Conservation (phyloP, 352 stramenopile genomes). For the Phytophthora megakarya region DNA sequence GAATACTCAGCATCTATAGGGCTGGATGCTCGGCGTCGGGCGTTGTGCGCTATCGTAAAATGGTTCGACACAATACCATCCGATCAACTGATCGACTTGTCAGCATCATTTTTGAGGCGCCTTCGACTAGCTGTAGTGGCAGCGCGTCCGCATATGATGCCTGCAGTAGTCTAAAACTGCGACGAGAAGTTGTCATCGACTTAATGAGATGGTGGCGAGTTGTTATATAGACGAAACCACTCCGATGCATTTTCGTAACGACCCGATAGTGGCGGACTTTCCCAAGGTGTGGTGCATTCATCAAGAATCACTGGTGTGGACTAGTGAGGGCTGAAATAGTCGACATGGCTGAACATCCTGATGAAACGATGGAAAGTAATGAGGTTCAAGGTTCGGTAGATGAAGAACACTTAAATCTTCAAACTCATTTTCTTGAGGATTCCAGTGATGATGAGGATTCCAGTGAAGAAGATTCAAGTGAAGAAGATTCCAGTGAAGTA, state of each 20-base stretch:
- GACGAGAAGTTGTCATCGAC: neutral
- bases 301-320: constrained; percentile 11
- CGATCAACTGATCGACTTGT: constrained; percentile 17
- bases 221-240: neutral
- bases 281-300: neutral
- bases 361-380: neutral
- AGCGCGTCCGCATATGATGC: constrained; percentile 16
- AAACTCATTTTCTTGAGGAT: neutral
- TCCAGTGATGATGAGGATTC: neutral
- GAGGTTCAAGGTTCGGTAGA: neutral
- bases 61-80: constrained; percentile 32
- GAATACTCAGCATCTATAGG: constrained; percentile 3
- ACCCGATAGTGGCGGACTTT: neutral
- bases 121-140: constrained; percentile 38
- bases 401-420: neutral
- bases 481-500: neutral
- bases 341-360: constrained; percentile 9
- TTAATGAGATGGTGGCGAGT: neutral
- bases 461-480: neutral
- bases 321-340: neutral
- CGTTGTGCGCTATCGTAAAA: constrained; percentile 18
- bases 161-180: neutral
- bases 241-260: constrained; percentile 9
- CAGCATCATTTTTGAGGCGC: constrained; percentile 31
- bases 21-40: constrained; percentile 2